Percentiles rank a stretch among this genome's conserved stretches.
These are phyloP conservation scores for Fonsecaea monophora DNA, from an alignment of 2,329 filamentous ascomycete genomes.

Conservation along the genomic window DNA sequence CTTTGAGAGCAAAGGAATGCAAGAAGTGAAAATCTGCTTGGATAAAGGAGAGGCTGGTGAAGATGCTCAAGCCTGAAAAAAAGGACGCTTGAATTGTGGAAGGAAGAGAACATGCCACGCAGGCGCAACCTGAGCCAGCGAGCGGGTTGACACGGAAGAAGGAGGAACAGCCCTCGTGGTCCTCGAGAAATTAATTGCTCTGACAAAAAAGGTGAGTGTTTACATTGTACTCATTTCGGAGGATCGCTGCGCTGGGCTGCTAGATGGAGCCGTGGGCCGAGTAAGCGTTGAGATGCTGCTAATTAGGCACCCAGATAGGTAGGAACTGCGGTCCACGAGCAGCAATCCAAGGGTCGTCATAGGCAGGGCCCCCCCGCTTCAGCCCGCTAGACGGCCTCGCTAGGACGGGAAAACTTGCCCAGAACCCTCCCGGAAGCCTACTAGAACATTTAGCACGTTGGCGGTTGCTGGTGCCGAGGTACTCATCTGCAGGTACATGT, in stretches of 20 bases:
- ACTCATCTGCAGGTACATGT: neutral
- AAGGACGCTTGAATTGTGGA: neutral
- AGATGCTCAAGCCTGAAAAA: neutral
- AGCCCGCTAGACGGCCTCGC: neutral
- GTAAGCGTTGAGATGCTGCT: neutral
- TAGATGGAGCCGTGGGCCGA: neutral
- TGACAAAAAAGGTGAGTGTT: neutral
- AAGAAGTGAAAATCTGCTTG: slow-evolving; percentile 21
- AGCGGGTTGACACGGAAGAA: slow-evolving; percentile 5
- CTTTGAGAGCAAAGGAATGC: slow-evolving; percentile 33
- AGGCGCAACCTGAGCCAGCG: neutral
- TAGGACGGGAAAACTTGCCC: slow-evolving; percentile 9
- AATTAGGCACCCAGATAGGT: neutral
- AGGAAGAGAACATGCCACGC: neutral
- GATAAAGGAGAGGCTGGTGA: neutral
- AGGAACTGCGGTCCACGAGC: neutral
- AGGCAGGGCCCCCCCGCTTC: slow-evolving; percentile 6
- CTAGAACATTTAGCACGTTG: slow-evolving; percentile 9
- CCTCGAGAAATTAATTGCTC: slow-evolving; percentile 5
- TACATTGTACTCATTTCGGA: slow-evolving; percentile 8
- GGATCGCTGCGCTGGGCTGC: neutral
- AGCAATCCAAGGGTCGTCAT: neutral
- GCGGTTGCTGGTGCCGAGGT: neutral
- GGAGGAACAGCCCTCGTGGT: neutral
- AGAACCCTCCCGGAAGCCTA: slow-evolving; percentile 3